Evolutionary conservation across 768 basidiomycete species (phyloP).

Genomic region (Hydnum rufescens): DNA sequence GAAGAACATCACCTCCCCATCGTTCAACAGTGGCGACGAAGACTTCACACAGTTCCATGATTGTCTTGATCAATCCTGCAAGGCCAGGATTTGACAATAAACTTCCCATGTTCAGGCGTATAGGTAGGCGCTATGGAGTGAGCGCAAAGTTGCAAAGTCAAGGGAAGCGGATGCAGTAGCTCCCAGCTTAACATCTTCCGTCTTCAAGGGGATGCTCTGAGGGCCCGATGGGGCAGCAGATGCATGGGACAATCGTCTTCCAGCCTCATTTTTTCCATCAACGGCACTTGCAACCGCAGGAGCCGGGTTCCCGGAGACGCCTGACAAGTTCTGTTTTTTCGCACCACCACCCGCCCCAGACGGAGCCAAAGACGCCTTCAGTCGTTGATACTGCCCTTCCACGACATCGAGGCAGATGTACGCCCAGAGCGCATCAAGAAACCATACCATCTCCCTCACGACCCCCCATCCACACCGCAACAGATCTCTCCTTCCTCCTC

Average conservation of each 20-base stretch:
- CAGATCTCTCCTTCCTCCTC: slow-evolving; percentile 37
- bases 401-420: slow-evolving; percentile 86
- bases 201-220: neutral
- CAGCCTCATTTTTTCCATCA: neutral
- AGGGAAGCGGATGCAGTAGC: slow-evolving; percentile 18
- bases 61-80: slow-evolving; percentile 41
- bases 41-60: slow-evolving; percentile 67
- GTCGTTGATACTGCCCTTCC: slow-evolving; percentile 56
- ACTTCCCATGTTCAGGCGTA: slow-evolving; percentile 56
- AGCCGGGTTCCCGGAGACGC: too few relatives aligned
- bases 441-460: slow-evolving; percentile 80
- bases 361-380: slow-evolving; percentile 36
- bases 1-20: slow-evolving; percentile 83
- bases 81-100: slow-evolving; percentile 48
- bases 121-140: slow-evolving; percentile 64
- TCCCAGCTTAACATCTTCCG: neutral
- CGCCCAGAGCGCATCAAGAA: slow-evolving; percentile 59
- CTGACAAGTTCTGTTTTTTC: neutral
- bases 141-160: slow-evolving; percentile 73
- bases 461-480: slow-evolving; percentile 73
- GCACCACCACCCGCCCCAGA: neutral
- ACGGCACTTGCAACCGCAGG: neutral
- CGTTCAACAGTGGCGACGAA: slow-evolving; percentile 79
- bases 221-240: neutral
- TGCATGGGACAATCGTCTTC: neutral